A percentile compares a stretch with the other conserved stretches of the same genome.
phyloP scores from a whole-genome alignment of 176 grass and related monocot genomes.

The Cenchrus purpureus region DNA sequence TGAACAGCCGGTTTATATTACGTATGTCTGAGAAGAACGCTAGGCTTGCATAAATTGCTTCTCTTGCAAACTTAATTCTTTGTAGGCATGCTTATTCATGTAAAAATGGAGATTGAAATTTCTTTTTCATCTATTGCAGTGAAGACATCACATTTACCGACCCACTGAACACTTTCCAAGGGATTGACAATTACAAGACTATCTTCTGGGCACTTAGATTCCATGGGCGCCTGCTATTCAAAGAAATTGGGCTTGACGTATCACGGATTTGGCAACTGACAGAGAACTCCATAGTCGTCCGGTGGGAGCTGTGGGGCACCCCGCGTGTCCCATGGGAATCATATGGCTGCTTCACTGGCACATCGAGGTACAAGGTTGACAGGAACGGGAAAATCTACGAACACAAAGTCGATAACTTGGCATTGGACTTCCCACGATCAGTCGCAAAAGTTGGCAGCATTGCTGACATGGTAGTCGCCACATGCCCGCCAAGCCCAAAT shows the following conservation, averaged over 20 bases:
- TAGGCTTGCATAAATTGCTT: constrained; percentile 4
- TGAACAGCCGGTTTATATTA: not conserved
- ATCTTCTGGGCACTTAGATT: constrained; percentile 96
- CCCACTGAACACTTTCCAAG: constrained; percentile 82
- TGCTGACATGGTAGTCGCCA: constrained; percentile 70
- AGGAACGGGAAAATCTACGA: constrained; percentile 96
- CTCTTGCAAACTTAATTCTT: constrained; percentile 15
- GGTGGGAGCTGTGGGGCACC: constrained; percentile 82
- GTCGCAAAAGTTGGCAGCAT: constrained; percentile 54
- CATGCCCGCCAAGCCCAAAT: constrained; percentile 69
- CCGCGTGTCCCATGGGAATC: constrained; percentile 95
- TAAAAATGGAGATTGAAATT: constrained; percentile 13
- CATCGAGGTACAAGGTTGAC: constrained; percentile 84
- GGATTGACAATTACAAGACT: constrained; percentile 88
- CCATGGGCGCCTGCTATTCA: constrained; percentile 77
- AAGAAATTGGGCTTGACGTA: constrained; percentile 76
- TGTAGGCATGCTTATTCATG: not conserved
- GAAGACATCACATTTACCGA: constrained; percentile 92
- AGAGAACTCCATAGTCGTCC: constrained; percentile 86
- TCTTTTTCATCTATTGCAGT: constrained; percentile 54
- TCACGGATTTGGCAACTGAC: constrained; percentile 84
- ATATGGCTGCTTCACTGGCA: constrained; percentile 83
- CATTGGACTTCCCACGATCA: constrained; percentile 79
- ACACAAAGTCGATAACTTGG: constrained; percentile 97
- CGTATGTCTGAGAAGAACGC: constrained; percentile 15